Evolutionary conservation across 371 early-diverging fungal species (phyloP).

Genomic region (Mucor circinelloides): DNA sequence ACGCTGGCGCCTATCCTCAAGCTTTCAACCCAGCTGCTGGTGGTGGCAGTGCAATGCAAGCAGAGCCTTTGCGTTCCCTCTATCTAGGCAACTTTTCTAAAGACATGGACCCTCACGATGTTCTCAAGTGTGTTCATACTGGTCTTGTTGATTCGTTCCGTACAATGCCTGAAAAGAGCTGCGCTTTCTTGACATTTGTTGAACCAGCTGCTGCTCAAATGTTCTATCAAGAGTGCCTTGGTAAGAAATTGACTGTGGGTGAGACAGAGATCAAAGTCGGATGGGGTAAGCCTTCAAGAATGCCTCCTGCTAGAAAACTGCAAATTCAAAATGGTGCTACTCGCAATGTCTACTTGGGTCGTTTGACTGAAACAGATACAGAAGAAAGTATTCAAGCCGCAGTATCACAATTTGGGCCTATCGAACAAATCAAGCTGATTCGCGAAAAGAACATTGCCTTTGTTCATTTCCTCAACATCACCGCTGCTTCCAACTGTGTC

Average conservation of each 20-base stretch:
- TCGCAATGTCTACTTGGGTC: conserved; percentile 76
- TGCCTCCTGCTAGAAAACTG: conserved; percentile 44
- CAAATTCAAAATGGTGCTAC: conserved; percentile 66
- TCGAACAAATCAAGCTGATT: conserved; percentile 72
- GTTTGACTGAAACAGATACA: conserved; percentile 53
- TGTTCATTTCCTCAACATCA: conserved; percentile 71
- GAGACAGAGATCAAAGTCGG: conserved; percentile 65
- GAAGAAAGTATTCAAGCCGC: conserved; percentile 54
- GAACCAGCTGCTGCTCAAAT: conserved; percentile 64
- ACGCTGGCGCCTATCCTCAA: conserved; percentile 10
- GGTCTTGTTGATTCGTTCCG: conserved; percentile 73
- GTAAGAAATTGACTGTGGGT: conserved; percentile 38
- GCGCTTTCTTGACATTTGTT: conserved; percentile 80
- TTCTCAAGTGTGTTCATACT: conserved; percentile 70
- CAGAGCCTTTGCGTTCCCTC: conserved; percentile 62
- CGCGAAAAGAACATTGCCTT: conserved; percentile 74
- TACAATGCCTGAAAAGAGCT: conserved; percentile 69
- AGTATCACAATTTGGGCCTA: conserved; percentile 58
- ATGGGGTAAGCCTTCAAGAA: conserved; percentile 70
- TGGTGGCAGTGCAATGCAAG: conserved; percentile 10
- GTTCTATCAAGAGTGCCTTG: conserved; percentile 50
- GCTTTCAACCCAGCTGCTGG: conserved; percentile 6
- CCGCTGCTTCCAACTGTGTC: conserved; percentile 70
- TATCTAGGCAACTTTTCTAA: conserved; percentile 74
- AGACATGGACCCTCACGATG: conserved; percentile 61